Conservation (phyloP, 768 basidiomycete species). For the Cystobasidium tubakii region DNA sequence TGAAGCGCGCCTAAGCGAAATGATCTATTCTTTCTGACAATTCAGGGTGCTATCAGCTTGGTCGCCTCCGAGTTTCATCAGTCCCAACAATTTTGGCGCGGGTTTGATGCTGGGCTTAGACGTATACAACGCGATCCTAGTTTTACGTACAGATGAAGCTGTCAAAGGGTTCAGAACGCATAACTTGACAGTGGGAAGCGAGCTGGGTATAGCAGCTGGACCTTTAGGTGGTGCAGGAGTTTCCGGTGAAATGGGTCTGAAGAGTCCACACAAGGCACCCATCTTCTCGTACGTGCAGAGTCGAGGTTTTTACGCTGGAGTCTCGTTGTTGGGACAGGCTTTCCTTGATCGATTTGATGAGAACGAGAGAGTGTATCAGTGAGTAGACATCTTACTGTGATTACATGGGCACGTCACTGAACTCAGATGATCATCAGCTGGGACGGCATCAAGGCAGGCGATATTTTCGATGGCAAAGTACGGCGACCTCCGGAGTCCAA, state of each 20-base stretch:
- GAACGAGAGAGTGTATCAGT: conserved; percentile 36
- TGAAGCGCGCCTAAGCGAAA: neutral
- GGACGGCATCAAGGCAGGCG: conserved; percentile 40
- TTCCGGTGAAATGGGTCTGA: conserved; percentile 40
- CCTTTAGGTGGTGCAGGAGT: conserved; percentile 43
- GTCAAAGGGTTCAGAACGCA: conserved; percentile 44
- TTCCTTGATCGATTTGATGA: conserved; percentile 44
- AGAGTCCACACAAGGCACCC: conserved; percentile 39
- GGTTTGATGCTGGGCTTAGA: conserved; percentile 44
- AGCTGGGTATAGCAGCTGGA: conserved; percentile 44
- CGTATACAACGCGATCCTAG: conserved; percentile 43
- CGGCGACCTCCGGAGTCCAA: conserved; percentile 34
- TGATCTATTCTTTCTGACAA: neutral
- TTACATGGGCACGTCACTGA: too few species aligned
- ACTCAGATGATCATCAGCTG: conserved; percentile 9
- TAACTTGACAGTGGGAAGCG: conserved; percentile 43
- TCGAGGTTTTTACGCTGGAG: conserved; percentile 45
- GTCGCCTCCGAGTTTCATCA: conserved; percentile 45
- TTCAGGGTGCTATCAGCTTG: conserved; percentile 29
- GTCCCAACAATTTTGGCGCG: conserved; percentile 44
- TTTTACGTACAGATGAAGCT: conserved; percentile 43
- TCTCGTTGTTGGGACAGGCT: conserved; percentile 44
- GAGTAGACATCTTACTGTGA: neutral
- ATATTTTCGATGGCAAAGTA: conserved; percentile 44
- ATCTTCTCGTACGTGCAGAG: conserved; percentile 41